Base-by-base conservation (phyloP, 441 rosid genomes). In the Capsella rubella region DNA sequence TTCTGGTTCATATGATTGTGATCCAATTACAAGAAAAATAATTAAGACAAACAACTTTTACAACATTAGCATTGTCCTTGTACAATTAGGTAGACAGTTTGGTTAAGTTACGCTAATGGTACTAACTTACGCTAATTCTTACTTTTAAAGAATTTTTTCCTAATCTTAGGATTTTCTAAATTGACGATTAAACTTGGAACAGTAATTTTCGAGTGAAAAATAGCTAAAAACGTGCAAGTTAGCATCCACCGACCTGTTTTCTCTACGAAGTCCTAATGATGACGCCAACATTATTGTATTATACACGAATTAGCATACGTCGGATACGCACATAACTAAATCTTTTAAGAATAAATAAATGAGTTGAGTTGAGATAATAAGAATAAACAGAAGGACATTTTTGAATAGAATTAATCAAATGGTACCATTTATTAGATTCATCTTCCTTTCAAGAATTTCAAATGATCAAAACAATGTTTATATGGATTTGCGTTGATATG, bases 101-200 rank as follows among this genome's bases (percentile, higher is more conserved):
- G 57, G 68, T 67, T 52, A 46, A 15, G 10, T 46, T 46, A 47
- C 21, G 27, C 52, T 47, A 47, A 8, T 47, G 61, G 21, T 6
- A 31, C 34, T 31, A 31, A 21, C 25, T 21, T 21, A 21, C 25
- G 25, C 25, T 21, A 21, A 21, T 21, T 21, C 2, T 21, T 40
- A 37, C 69, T 64, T 64, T 43, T 32, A 4, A 6, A 40, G 53
- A 75, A 40, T 31, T 54, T 25, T 25, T 39, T 34, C 43, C 40
- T 2, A 67, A 57, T 75, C 73, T 25, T 75, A 21, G 74, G 46
- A 67, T 32, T 60, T 67, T 75, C 69, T 75, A 61, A 51, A 53
- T 43, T 68, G 35, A 68, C 64, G 57, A 68, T 52, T n/a, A 43
- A 18, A 45, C 55, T 16, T 53, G 12, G 13, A 35, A 67, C 29